These are phyloP conservation scores for Pluteus cervinus DNA, from an alignment of 768 basidiomycete species.

Conservation along the genomic window DNA sequence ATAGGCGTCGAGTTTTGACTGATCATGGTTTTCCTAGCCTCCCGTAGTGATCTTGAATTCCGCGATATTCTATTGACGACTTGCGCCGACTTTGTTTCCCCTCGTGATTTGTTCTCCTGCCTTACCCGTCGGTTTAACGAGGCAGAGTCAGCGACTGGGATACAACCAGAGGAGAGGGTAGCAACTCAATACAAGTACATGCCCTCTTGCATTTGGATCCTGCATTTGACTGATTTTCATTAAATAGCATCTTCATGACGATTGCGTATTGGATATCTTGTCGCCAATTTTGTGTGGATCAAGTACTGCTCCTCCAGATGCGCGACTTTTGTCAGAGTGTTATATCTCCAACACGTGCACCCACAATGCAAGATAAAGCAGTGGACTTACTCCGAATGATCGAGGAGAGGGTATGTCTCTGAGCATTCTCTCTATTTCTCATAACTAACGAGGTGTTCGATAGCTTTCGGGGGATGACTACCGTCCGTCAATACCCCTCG, in stretches of 20 bases:
- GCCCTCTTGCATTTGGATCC: not conserved
- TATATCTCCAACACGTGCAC: slow-evolving; percentile 20
- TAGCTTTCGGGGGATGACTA: slow-evolving; percentile 9
- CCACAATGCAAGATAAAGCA: slow-evolving; percentile 25
- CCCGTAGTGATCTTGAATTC: slow-evolving; percentile 28
- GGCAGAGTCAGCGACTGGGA: slow-evolving; percentile 14
- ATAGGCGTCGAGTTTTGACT: not conserved
- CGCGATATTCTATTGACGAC: slow-evolving; percentile 34
- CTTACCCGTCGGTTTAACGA: slow-evolving; percentile 33
- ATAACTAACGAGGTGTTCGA: not conserved
- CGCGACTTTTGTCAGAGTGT: slow-evolving; percentile 27
- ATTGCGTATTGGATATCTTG: slow-evolving; percentile 30
- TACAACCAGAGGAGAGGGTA: slow-evolving; percentile 20
- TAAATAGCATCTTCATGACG: slow-evolving; percentile 27
- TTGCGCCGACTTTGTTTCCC: slow-evolving; percentile 35
- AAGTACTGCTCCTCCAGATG: slow-evolving; percentile 27
- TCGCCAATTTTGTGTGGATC: slow-evolving; percentile 21
- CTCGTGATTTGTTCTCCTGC: slow-evolving; percentile 31
- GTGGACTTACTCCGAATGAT: slow-evolving; percentile 23
- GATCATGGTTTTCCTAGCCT: slow-evolving; percentile 14
- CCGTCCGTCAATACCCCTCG: slow-evolving; percentile 7
- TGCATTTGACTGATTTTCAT: not conserved
- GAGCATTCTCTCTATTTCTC: not conserved
- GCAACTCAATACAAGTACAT: slow-evolving; percentile 31
- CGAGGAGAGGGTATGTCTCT: slow-evolving; percentile 19